Percentiles rank a stretch among this genome's conserved stretches.
These are phyloP conservation scores for Zea mays DNA, from an alignment of 176 grass and related monocot species.

Conservation along the genomic window DNA sequence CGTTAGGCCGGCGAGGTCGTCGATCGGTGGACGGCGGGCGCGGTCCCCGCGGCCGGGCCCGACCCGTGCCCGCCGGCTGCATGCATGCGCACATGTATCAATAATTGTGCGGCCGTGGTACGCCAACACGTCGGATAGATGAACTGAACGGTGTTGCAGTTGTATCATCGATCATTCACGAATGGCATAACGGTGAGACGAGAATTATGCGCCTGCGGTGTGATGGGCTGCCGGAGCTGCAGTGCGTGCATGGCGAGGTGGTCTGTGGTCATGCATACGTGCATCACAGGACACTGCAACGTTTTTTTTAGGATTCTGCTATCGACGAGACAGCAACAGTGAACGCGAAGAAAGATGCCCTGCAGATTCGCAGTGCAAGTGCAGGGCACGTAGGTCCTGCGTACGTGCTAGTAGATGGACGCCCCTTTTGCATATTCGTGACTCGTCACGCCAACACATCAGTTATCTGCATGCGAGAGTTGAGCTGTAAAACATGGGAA, in stretches of 20 bases:
- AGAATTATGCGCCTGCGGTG: neutral
- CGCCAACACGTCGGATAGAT: constrained; percentile 15
- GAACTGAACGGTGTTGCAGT: neutral
- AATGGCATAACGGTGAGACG: neutral
- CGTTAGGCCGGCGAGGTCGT: no score
- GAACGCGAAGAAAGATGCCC: constrained; percentile 5
- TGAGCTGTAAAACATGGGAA: neutral
- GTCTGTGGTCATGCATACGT: neutral
- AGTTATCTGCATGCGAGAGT: no score
- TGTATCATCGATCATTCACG: no score
- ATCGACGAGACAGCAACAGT: neutral
- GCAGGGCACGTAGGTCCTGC: neutral
- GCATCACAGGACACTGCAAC: neutral
- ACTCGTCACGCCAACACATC: no score
- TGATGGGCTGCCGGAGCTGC: neutral
- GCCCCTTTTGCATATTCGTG: no score
- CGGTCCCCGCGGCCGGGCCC: neutral
- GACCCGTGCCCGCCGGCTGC: neutral
- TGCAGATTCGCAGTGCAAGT: constrained; percentile 3
- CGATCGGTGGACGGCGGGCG: neutral
- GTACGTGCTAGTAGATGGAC: no score
- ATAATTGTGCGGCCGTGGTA: constrained; percentile 35
- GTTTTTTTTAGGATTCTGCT: constrained; percentile 18
- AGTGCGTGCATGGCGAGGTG: neutral
- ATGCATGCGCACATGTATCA: neutral